Evolutionary conservation across 2,329 filamentous ascomycete species (phyloP).

Genomic region (Cadophora sp.): DNA sequence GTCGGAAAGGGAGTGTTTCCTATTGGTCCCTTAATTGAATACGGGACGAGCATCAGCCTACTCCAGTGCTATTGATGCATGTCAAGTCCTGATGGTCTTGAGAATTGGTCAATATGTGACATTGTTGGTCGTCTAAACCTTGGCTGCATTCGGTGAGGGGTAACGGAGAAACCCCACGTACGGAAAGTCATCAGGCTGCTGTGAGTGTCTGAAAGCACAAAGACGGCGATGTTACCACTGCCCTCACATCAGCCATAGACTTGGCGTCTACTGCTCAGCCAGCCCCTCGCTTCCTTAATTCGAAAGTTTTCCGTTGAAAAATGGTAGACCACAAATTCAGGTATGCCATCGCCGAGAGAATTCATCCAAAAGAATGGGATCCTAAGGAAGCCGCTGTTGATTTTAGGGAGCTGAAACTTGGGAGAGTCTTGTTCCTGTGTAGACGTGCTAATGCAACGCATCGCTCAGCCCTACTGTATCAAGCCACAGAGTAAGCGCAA

Average conservation of each 20-base stretch:
- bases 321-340: neutral
- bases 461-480: slow-evolving; percentile 5
- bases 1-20: neutral
- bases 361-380: neutral
- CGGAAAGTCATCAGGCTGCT: neutral
- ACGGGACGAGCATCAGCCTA: neutral
- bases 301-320: neutral
- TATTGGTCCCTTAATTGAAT: neutral
- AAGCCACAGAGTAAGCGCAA: slow-evolving; percentile 4
- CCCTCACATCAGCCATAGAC: slow-evolving; percentile 15
- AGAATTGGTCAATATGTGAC: neutral
- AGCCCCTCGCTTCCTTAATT: neutral
- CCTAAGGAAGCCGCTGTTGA: neutral
- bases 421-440: neutral
- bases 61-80: neutral
- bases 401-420: neutral
- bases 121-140: neutral
- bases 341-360: neutral
- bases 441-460: neutral
- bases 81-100: neutral
- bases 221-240: neutral
- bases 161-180: slow-evolving; percentile 13
- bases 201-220: neutral
- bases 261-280: slow-evolving; percentile 6
- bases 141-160: slow-evolving; percentile 16